Conservation (phyloP, 345 rosid genomes). For the Anastatica hierochuntica region DNA sequence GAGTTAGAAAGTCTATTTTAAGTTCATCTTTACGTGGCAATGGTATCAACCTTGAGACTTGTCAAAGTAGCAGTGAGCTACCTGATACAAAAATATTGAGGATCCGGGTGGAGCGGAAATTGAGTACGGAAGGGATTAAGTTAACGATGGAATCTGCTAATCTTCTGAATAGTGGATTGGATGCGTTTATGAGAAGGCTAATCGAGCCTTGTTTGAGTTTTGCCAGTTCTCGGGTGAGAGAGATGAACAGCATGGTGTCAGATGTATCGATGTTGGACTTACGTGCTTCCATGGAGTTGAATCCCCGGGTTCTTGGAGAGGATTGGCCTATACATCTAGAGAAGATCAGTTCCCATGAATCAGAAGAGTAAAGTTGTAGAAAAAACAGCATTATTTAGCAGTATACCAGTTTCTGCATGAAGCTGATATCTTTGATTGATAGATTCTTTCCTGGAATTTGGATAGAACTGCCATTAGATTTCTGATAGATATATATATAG, state of each 20-base stretch:
- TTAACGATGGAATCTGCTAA: constrained; percentile 45
- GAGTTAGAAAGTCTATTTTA: constrained; percentile 37
- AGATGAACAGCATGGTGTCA: constrained; percentile 8
- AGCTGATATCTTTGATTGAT: constrained; percentile 2
- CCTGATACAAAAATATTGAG: constrained; percentile 66
- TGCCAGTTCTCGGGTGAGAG: constrained; percentile 34
- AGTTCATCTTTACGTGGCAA: constrained; percentile 14
- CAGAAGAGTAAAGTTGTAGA: constrained; percentile 30
- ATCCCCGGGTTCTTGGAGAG: constrained; percentile 65
- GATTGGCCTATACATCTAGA: constrained; percentile 64
- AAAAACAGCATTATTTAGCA: neutral
- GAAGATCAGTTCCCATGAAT: constrained; percentile 40
- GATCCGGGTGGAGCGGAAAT: constrained; percentile 42
- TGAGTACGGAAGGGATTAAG: constrained; percentile 51
- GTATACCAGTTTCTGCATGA: constrained; percentile 3
- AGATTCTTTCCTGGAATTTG: constrained; percentile 7
- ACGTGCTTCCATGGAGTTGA: constrained; percentile 51
- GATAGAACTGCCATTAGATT: neutral
- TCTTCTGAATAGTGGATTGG: constrained; percentile 59
- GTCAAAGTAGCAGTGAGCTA: constrained; percentile 46
- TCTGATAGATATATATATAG: constrained; percentile 14
- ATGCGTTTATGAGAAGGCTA: constrained; percentile 57
- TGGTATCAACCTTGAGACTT: constrained; percentile 15
- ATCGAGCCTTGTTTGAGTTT: constrained; percentile 56
- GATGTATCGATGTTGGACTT: constrained; percentile 48